A percentile compares a stretch with the other conserved stretches of the same genome.
Conservation (phyloP, 1,284 basidiomycete species). For the Sanghuangporus baumii region DNA sequence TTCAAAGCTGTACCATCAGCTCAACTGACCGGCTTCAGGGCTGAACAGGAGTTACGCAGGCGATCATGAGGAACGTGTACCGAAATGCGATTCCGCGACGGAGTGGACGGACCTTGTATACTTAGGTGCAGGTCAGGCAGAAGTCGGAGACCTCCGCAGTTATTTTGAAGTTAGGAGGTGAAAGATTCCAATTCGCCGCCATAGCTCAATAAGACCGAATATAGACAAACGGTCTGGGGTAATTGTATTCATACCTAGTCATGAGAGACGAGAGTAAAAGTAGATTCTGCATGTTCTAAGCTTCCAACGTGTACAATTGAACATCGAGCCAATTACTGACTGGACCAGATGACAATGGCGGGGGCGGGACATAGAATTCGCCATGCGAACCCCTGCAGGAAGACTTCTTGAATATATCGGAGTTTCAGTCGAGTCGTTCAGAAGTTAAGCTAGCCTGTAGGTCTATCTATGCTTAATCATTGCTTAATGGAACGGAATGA, state of each 20-base stretch:
- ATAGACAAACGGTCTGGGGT: not conserved
- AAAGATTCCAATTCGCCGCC: not conserved
- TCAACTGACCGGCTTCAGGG: not conserved
- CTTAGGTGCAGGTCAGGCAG: not conserved
- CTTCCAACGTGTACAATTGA: not conserved
- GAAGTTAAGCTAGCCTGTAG: not conserved
- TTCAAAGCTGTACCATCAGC: not conserved
- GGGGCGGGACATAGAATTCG: not conserved
- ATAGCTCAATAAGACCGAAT: not conserved
- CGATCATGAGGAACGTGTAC: not conserved
- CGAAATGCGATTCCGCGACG: not conserved
- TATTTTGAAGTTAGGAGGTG: not conserved
- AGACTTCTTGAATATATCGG: not conserved
- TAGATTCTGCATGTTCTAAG: not conserved
- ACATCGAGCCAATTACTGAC: not conserved
- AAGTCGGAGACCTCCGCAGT: not conserved
- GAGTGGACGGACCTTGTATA: not conserved
- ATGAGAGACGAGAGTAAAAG: not conserved
- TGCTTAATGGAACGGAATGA: not conserved
- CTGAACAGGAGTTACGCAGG: not conserved
- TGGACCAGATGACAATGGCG: not conserved
- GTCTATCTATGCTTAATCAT: not conserved
- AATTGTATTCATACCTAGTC: not conserved
- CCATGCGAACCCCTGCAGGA: not conserved
- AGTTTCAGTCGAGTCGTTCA: not conserved